Evolutionary conservation across 257 asterid species (phyloP).

Genomic region (Asclepias syriaca): DNA sequence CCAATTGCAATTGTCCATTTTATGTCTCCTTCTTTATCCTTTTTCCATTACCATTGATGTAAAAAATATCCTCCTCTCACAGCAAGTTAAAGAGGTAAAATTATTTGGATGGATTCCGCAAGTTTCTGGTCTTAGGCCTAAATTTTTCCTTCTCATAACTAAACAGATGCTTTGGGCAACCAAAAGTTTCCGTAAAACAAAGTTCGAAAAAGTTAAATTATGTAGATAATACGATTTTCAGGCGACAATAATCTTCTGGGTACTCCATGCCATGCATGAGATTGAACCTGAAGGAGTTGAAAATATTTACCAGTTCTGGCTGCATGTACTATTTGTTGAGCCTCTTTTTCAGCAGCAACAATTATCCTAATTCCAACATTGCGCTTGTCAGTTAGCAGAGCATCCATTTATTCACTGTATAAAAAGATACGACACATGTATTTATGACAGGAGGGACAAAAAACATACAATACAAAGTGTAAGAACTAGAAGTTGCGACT

Average conservation of each 20-base stretch:
- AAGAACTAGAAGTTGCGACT: not conserved
- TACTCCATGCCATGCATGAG: not conserved
- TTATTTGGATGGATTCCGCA: not conserved
- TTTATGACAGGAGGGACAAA: not conserved
- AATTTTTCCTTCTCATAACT: not conserved
- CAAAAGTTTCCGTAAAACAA: not conserved
- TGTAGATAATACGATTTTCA: not conserved
- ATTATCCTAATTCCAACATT: slow-evolving; percentile 6
- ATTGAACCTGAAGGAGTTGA: not conserved
- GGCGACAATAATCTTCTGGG: not conserved
- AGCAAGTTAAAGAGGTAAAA: not conserved
- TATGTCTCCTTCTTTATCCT: not conserved
- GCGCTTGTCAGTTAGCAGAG: slow-evolving; percentile 8
- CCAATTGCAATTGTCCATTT: not conserved
- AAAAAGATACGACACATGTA: not conserved
- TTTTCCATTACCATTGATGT: not conserved
- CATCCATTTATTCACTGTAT: slow-evolving; percentile 5
- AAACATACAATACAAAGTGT: not conserved
- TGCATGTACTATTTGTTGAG: slow-evolving; percentile 13
- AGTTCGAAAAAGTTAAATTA: not conserved
- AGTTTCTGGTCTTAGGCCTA: not conserved
- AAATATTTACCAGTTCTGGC: slow-evolving; percentile 15
- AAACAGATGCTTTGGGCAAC: not conserved
- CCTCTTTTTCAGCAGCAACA: slow-evolving; percentile 15
- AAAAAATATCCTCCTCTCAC: not conserved